A percentile compares a stretch with the other conserved stretches of the same genome.
Conservation (phyloP, 2,329 filamentous ascomycete genomes). For the Aspergillus sp. region DNA sequence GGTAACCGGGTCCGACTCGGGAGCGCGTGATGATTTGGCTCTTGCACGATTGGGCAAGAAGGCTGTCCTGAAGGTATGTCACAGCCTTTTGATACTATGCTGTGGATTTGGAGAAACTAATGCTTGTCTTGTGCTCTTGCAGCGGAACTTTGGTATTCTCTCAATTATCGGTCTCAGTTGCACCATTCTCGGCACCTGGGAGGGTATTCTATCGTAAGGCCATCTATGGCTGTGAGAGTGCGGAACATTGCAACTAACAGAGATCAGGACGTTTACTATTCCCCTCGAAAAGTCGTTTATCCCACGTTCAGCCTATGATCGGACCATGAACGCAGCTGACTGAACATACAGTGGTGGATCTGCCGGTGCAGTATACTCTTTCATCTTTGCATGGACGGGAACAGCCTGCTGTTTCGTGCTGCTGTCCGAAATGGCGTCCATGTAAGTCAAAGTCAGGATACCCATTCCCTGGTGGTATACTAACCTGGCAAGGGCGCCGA, state of each 20-base stretch:
- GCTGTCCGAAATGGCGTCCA: constrained; percentile 36
- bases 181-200: constrained; percentile 26
- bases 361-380: constrained; percentile 35
- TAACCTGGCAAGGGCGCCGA: constrained; percentile 30
- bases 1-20: not conserved
- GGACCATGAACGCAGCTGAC: not conserved
- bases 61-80: constrained; percentile 19
- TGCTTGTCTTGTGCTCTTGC: not conserved
- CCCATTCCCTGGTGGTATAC: not conserved
- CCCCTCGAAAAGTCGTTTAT: constrained; percentile 16
- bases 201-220: constrained; percentile 20
- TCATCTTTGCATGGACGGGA: constrained; percentile 36
- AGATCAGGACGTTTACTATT: constrained; percentile 11
- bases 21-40: constrained; percentile 13
- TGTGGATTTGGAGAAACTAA: not conserved
- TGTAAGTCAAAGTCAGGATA: constrained; percentile 20
- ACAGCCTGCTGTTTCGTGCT: constrained; percentile 28
- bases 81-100: too few species aligned
- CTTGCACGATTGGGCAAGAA: constrained; percentile 25
- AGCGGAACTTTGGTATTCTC: constrained; percentile 25
- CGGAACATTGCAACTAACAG: not conserved
- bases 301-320: not conserved
- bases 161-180: constrained; percentile 26
- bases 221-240: not conserved
- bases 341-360: constrained; percentile 32